Percentiles rank a stretch among this genome's conserved stretches.
Conservation (phyloP, 2,329 filamentous ascomycete species). For the Colletotrichum eleusines region DNA sequence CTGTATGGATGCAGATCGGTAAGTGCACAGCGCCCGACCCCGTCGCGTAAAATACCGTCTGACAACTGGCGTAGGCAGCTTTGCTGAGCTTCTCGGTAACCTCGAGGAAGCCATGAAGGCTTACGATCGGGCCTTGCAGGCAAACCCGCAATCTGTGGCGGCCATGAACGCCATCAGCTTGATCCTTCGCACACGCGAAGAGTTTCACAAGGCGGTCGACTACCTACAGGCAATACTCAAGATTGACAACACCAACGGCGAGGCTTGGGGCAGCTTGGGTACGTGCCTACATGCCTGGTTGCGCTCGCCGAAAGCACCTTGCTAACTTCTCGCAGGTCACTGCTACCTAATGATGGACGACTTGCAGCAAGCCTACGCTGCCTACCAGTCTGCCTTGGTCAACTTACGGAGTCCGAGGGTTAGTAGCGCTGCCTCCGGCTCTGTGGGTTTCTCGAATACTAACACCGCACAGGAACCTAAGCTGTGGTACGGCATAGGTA, state of each 20-base stretch:
- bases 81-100: slow-evolving; percentile 89
- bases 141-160: slow-evolving; percentile 88
- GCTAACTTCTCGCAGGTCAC: slow-evolving; percentile 73
- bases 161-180: slow-evolving; percentile 96
- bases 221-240: slow-evolving; percentile 93
- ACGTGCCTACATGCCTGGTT: slow-evolving; percentile 49
- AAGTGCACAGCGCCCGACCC: slow-evolving; percentile 53
- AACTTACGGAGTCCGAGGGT: slow-evolving; percentile 95
- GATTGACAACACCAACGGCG: slow-evolving; percentile 88
- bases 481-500: slow-evolving; percentile 98
- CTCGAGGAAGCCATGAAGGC: slow-evolving; percentile 89
- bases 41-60: slow-evolving; percentile 43
- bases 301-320: not conserved
- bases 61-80: slow-evolving; percentile 70
- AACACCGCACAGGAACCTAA: slow-evolving; percentile 79
- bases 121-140: slow-evolving; percentile 89
- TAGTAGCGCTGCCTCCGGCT: slow-evolving; percentile 46
- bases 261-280: slow-evolving; percentile 97
- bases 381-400: slow-evolving; percentile 95
- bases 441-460: slow-evolving; percentile 35
- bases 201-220: slow-evolving; percentile 93
- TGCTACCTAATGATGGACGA: slow-evolving; percentile 99
- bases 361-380: slow-evolving; percentile 94
- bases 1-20: slow-evolving; percentile 94
- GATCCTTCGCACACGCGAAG: slow-evolving; percentile 90